phyloP scores from a whole-genome alignment of 345 rosid genomes.

The Aethionema arabicum region DNA sequence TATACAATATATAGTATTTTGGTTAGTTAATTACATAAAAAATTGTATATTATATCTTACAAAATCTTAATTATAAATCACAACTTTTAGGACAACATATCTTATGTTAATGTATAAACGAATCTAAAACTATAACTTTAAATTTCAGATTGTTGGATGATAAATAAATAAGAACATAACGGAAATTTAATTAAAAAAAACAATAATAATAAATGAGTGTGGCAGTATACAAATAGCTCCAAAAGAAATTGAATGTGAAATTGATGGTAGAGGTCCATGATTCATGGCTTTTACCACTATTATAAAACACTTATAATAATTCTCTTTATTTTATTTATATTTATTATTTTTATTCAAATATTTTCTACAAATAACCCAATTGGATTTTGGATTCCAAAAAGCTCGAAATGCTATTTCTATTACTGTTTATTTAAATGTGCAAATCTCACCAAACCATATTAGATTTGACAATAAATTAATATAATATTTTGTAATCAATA shows the following conservation, averaged over 20 bases:
- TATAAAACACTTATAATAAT: conserved; percentile 26
- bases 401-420: neutral
- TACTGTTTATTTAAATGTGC: neutral
- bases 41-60: no score
- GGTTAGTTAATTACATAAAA: no score
- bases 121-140: no score
- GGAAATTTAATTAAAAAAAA: neutral
- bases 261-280: conserved; percentile 32
- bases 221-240: conserved; percentile 34
- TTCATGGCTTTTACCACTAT: conserved; percentile 37
- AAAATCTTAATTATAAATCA: no score
- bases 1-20: no score
- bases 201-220: conserved; percentile 22
- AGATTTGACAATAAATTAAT: conserved; percentile 15
- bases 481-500: conserved; percentile 2
- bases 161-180: neutral
- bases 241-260: conserved; percentile 32
- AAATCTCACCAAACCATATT: conserved; percentile 31
- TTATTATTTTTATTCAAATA: conserved; percentile 4
- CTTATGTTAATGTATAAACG: no score
- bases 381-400: conserved; percentile 20
- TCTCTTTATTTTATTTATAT: neutral
- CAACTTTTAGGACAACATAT: no score
- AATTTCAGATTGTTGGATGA: neutral
- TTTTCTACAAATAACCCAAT: conserved; percentile 27